Conservation (phyloP, 768 basidiomycete species). For the Amylocystis lapponica region DNA sequence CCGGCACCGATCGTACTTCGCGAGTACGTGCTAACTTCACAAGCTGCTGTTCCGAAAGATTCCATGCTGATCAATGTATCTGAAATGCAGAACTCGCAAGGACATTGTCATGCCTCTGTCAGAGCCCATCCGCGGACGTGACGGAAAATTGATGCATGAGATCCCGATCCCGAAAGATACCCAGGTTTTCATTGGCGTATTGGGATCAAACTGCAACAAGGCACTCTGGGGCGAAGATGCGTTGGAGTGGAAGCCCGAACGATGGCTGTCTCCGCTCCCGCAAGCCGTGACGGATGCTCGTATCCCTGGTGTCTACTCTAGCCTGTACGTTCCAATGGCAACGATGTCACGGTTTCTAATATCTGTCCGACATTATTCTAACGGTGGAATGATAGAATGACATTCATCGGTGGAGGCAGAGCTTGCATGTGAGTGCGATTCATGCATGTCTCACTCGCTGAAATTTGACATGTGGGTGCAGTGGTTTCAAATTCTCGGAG, state of each 20-base stretch:
- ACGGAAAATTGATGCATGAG: slow-evolving; percentile 12
- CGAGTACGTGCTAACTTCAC: slow-evolving; percentile 11
- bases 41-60: no score
- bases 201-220: slow-evolving; percentile 19
- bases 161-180: slow-evolving; percentile 16
- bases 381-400: slow-evolving; percentile 28
- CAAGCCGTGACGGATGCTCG: slow-evolving; percentile 6
- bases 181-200: slow-evolving; percentile 11
- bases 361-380: not conserved
- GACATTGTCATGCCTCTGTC: slow-evolving; percentile 15
- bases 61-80: no score
- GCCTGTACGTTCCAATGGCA: slow-evolving; percentile 2
- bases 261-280: slow-evolving; percentile 16
- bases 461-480: no score
- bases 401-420: slow-evolving; percentile 38
- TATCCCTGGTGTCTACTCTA: slow-evolving; percentile 14
- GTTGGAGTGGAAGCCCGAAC: slow-evolving; percentile 20
- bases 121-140: slow-evolving; percentile 7
- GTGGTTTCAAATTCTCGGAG: slow-evolving; percentile 19
- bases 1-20: slow-evolving; percentile 8
- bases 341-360: not conserved
- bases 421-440: slow-evolving; percentile 43
- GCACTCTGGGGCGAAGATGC: slow-evolving; percentile 22
- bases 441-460: no score
- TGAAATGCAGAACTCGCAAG: slow-evolving; percentile 4